Conservation (phyloP, 2,329 filamentous ascomycete species). For the Aureobasidium zeae region DNA sequence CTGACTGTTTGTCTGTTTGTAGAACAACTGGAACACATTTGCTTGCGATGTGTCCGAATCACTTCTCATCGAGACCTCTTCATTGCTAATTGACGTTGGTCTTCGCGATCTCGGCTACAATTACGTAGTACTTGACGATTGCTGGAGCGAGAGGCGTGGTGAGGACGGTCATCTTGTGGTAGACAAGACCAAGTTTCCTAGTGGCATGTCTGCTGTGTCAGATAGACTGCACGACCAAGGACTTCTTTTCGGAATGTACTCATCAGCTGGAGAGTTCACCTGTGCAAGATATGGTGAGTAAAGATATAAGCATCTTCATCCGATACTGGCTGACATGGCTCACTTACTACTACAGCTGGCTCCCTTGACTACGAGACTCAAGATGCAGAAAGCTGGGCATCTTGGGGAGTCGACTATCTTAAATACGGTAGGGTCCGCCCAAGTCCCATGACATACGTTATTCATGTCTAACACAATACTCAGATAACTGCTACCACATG, state of each 20-base stretch:
- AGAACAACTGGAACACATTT: constrained; percentile 40
- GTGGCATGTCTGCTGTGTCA: constrained; percentile 40
- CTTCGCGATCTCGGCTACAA: constrained; percentile 42
- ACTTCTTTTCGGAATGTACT: constrained; percentile 47
- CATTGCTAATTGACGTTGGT: constrained; percentile 37
- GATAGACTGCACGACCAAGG: constrained; percentile 40
- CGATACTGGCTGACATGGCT: not conserved
- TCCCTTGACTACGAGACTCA: constrained; percentile 43
- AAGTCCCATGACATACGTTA: not conserved
- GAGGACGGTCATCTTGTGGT: constrained; percentile 36
- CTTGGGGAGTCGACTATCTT: constrained; percentile 44
- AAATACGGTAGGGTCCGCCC: constrained; percentile 34
- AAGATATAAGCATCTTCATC: not conserved
- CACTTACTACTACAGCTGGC: constrained; percentile 32
- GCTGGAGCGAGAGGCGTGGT: constrained; percentile 41
- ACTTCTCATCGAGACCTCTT: constrained; percentile 39
- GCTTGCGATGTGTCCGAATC: constrained; percentile 40
- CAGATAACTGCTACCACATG: constrained; percentile 46
- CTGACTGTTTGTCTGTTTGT: constrained; percentile 14
- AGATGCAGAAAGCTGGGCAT: constrained; percentile 45
- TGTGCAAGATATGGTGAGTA: constrained; percentile 27
- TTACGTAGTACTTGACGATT: constrained; percentile 46
- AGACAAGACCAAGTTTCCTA: constrained; percentile 36
- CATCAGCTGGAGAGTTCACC: constrained; percentile 37
- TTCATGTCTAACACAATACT: constrained; percentile 18